phyloP scores from a whole-genome alignment of 352 stramenopile species.

The Phytophthora boehmeriae region DNA sequence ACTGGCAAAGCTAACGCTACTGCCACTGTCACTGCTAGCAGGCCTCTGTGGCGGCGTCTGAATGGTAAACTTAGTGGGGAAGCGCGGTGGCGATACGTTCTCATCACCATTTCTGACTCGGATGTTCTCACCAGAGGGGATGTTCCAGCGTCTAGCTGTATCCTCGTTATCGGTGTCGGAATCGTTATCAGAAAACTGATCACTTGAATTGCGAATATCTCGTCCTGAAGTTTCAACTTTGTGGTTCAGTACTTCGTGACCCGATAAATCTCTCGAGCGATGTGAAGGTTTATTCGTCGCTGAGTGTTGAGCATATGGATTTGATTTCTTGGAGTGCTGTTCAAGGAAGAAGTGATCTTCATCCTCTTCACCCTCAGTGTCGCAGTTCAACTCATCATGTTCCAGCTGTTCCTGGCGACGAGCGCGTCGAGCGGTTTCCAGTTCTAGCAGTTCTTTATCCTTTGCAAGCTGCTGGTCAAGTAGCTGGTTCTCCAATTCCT shows the following conservation, averaged over 20 bases:
- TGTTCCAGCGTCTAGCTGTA: slow-evolving; percentile 9
- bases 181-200: slow-evolving; percentile 7
- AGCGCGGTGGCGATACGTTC: slow-evolving; percentile 8
- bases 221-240: neutral
- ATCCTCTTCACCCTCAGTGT: slow-evolving; percentile 23
- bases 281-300: neutral
- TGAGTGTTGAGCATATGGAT: neutral
- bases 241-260: slow-evolving; percentile 6
- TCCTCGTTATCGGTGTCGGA: slow-evolving; percentile 15
- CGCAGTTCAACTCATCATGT: slow-evolving; percentile 31
- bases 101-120: slow-evolving; percentile 2
- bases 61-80: slow-evolving; percentile 13
- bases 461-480: slow-evolving; percentile 45
- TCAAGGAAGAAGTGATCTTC: slow-evolving; percentile 12
- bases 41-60: slow-evolving; percentile 6
- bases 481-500: slow-evolving; percentile 58
- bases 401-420: slow-evolving; percentile 35
- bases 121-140: slow-evolving; percentile 5
- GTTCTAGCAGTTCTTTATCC: slow-evolving; percentile 51
- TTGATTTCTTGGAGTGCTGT: slow-evolving; percentile 7
- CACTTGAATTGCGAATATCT: neutral
- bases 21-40: slow-evolving; percentile 38
- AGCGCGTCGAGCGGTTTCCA: slow-evolving; percentile 41
- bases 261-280: slow-evolving; percentile 1
- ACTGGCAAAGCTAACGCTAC: slow-evolving; percentile 53